phyloP scores from a whole-genome alignment of 306 rosid genomes.

The Sophora flavescens region DNA sequence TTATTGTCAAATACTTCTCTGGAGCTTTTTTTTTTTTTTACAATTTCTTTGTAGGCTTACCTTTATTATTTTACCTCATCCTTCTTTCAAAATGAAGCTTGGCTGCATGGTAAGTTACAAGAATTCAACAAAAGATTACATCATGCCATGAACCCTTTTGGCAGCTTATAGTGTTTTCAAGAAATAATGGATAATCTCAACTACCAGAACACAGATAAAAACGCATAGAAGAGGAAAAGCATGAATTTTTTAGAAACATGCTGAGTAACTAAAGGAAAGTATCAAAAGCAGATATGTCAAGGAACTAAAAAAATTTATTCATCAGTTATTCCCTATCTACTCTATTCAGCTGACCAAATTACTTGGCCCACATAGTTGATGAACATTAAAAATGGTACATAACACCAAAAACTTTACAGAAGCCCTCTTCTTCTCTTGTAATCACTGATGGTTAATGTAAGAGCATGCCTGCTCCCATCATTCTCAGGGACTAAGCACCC shows the following conservation, averaged over 20 bases:
- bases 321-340: background rate
- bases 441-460: constrained; percentile 62
- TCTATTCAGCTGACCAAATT: constrained; percentile 10
- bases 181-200: constrained; percentile 34
- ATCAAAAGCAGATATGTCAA: background rate
- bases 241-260: background rate
- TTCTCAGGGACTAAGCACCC: constrained; percentile 58
- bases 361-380: background rate
- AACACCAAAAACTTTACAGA: constrained; percentile 48
- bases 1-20: constrained; percentile 26
- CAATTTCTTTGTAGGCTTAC: background rate
- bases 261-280: background rate
- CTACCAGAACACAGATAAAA: constrained; percentile 11
- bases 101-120: background rate
- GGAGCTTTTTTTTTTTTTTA: background rate
- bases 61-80: background rate
- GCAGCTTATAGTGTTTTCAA: constrained; percentile 16
- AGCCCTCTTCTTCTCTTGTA: constrained; percentile 79
- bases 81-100: constrained; percentile 10
- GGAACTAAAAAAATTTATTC: constrained; percentile 16
- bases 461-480: constrained; percentile 59
- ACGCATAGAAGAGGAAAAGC: constrained; percentile 1
- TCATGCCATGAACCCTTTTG: constrained; percentile 4
- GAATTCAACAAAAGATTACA: background rate
- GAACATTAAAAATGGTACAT: background rate